Conservation (phyloP, 139 green algal genomes). For the Picochlorum sp. region DNA sequence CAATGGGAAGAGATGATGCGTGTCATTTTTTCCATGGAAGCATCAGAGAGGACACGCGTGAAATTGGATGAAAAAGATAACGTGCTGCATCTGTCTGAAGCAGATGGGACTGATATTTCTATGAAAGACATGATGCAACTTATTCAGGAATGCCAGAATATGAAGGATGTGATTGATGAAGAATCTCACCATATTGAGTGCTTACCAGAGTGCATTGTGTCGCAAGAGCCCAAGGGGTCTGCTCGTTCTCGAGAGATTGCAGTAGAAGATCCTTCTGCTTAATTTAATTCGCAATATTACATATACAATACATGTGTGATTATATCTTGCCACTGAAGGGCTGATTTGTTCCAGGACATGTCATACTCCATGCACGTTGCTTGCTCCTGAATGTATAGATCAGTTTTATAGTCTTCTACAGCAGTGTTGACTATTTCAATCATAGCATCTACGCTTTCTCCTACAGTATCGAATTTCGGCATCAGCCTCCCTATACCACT, state of each 20-base stretch:
- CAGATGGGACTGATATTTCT: background rate
- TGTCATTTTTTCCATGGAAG: no score
- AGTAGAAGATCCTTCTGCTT: no score
- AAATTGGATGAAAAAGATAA: no score
- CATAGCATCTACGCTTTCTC: constrained; percentile 26
- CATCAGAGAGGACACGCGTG: no score
- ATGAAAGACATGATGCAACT: background rate
- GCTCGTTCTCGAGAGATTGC: no score
- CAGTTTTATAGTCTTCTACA: constrained; percentile 20
- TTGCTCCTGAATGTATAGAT: constrained; percentile 24
- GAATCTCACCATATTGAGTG: background rate
- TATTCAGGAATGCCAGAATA: background rate
- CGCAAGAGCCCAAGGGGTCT: background rate
- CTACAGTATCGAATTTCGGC: constrained; percentile 1
- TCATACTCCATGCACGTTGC: constrained; percentile 49
- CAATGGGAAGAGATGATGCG: no score
- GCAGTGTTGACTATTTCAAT: constrained; percentile 20
- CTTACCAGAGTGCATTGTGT: background rate
- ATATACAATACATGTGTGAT: no score
- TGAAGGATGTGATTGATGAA: background rate
- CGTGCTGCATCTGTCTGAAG: background rate
- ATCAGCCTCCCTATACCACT: constrained; percentile 16
- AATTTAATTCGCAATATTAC: no score
- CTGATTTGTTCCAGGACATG: constrained; percentile 55
- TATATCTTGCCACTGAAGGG: background rate